Evolutionary conservation across 441 rosid genomes (phyloP).

Genomic region (Brassica hybrid): DNA sequence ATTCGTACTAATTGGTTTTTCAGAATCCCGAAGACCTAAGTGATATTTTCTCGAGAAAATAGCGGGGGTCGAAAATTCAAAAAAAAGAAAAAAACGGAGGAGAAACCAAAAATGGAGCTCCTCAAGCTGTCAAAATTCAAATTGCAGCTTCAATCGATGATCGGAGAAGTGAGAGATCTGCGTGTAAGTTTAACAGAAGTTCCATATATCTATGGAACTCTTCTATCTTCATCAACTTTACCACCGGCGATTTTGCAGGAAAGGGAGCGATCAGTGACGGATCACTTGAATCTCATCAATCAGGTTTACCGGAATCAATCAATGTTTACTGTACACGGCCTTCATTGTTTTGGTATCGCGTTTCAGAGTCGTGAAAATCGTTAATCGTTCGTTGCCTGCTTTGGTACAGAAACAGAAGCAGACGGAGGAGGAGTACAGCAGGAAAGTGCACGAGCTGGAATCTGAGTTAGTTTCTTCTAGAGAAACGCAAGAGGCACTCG

Average conservation of each 20-base stretch:
- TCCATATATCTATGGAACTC: background rate
- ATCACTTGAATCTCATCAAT: conserved; percentile 50
- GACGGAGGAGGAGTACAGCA: conserved; percentile 67
- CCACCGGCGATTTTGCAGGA: conserved; percentile 47
- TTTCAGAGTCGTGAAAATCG: conserved; percentile 17
- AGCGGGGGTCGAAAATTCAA: conserved; percentile 27
- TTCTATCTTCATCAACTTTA: conserved; percentile 16
- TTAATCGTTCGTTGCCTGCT: background rate
- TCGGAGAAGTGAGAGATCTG: conserved; percentile 66
- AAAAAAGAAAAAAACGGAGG: background rate
- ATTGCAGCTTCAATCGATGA: conserved; percentile 70
- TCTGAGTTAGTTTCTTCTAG: conserved; percentile 56
- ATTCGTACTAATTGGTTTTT: background rate
- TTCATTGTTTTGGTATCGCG: background rate
- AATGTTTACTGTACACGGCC: background rate
- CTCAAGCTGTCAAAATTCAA: conserved; percentile 77
- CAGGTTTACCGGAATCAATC: conserved; percentile 51
- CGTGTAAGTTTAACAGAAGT: conserved; percentile 46
- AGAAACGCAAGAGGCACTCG: conserved; percentile 61
- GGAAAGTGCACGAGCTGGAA: conserved; percentile 63
- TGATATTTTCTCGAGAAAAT: conserved; percentile 27
- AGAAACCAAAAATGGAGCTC: conserved; percentile 65
- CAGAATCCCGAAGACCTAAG: conserved; percentile 25
- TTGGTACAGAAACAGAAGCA: conserved; percentile 68
- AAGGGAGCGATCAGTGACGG: conserved; percentile 59